These are phyloP conservation scores for Lachancea lanzarotensis DNA, from an alignment of 805 yeast species.

Conservation along the genomic window DNA sequence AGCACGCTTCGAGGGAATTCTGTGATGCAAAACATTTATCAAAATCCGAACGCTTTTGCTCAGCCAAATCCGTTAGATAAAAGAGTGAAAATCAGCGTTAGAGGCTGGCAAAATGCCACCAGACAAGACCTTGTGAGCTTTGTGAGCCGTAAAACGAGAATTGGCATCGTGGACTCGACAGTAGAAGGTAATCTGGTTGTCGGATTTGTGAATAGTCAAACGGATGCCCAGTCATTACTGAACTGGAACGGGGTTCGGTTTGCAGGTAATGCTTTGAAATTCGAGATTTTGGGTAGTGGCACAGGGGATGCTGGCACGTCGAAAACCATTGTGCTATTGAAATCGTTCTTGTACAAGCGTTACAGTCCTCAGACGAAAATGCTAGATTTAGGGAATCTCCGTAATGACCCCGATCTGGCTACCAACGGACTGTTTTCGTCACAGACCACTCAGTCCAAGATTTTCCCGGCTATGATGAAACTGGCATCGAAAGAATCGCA, in stretches of 20 bases:
- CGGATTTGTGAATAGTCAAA: slow-evolving; percentile 49
- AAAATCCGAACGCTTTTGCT: slow-evolving; percentile 21
- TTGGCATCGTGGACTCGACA: slow-evolving; percentile 46
- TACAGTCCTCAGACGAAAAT: slow-evolving; percentile 59
- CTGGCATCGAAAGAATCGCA: slow-evolving; percentile 52
- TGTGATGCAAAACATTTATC: slow-evolving; percentile 18
- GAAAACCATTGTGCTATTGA: slow-evolving; percentile 56
- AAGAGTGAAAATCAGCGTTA: slow-evolving; percentile 50
- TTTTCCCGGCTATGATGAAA: slow-evolving; percentile 85
- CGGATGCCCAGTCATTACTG: slow-evolving; percentile 52
- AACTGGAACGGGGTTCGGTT: slow-evolving; percentile 73
- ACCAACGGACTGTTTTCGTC: slow-evolving; percentile 60
- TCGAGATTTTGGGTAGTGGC: slow-evolving; percentile 34
- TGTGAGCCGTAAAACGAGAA: slow-evolving; percentile 57
- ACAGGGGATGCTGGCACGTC: slow-evolving; percentile 23
- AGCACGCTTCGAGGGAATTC: not conserved
- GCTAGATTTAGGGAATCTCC: slow-evolving; percentile 62
- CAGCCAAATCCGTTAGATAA: slow-evolving; percentile 29
- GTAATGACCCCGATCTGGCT: slow-evolving; percentile 54
- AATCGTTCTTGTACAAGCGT: slow-evolving; percentile 53
- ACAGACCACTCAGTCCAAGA: slow-evolving; percentile 60
- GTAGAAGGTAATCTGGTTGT: slow-evolving; percentile 52
- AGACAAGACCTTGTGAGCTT: slow-evolving; percentile 62
- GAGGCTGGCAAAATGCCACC: slow-evolving; percentile 79
- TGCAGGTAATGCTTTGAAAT: slow-evolving; percentile 63